Base-by-base conservation (phyloP, 2,329 filamentous ascomycete species). In the Thelonectria olida region DNA sequence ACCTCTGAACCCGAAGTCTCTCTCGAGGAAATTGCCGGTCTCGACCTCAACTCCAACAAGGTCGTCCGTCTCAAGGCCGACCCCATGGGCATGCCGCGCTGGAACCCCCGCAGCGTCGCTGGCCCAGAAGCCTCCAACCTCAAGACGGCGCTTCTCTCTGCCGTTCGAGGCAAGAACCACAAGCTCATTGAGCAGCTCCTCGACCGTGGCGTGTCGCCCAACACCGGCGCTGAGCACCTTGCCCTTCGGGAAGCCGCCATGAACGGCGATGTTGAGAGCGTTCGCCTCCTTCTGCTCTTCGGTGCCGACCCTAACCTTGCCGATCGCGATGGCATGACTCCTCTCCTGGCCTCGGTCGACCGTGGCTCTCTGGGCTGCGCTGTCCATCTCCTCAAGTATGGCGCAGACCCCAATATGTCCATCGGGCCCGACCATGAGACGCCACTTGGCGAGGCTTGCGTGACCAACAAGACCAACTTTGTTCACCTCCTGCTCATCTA, bases 371-470 rank as follows among this genome's bases (percentile, higher is more conserved):
- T 85, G 39, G 84, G 85, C 20, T 87, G 83, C 3, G 86, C 87
- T 0, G 83, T 84, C 27, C 76, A 85, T 51, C 81, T 91, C 5
- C 80, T 89, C 65, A 89, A 90, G 75, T 90, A 91, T 62, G 87
- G 88, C 10, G 86, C 85, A 15, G 85, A 86, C 70, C 82, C 83
- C 9, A 87, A 87, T 69, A 77, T 85, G 45, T 74, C 78, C 1
- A 77, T 80, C 2, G 82, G 85, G 0, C 73, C 80, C 0, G 81
- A 84, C 9, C 74, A 80, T 4, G 86, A 89, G 63, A 83, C 85
- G 1, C 84, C 89, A 0, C 77, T 90, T 28, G 79, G 81, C 17
- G 67, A 82, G 50, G 81, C 87, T 15, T 78, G 82, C 45, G 71
- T 79, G 2, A 81, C 82, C 47, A 83, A 84, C 69, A 85, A 85